Evolutionary conservation across 169 alveolate species (phyloP).

Genomic region (Plasmodium berghei): DNA sequence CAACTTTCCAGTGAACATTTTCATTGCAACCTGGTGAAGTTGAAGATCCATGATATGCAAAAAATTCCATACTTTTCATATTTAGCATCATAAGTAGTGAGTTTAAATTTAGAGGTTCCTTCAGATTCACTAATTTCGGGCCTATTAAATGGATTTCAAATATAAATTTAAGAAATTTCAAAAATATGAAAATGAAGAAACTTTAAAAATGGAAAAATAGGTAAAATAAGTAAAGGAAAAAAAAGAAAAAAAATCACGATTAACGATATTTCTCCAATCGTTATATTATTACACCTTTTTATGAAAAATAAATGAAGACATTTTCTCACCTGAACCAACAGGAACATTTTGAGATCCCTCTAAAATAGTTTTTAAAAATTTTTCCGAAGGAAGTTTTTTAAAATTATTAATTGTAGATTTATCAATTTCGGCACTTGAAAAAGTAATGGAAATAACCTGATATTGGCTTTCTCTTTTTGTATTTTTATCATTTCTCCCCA

Average conservation of each 20-base stretch:
- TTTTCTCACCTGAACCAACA: constrained; percentile 57
- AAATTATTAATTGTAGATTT: constrained; percentile 83
- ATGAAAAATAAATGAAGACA: neutral
- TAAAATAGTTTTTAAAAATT: constrained; percentile 83
- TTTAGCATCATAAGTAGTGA: constrained; percentile 89
- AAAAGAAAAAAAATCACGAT: neutral
- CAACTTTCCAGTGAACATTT: constrained; percentile 89
- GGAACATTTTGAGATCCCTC: constrained; percentile 76
- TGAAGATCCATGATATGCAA: constrained; percentile 89
- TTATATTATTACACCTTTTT: constrained; percentile 64
- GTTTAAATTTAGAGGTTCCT: constrained; percentile 83
- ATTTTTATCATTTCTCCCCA: no score
- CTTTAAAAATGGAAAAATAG: neutral
- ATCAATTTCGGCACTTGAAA: constrained; percentile 89
- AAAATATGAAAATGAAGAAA: constrained; percentile 6
- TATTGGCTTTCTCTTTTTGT: constrained; percentile 81
- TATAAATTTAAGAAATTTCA: neutral
- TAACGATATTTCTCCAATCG: constrained; percentile 11
- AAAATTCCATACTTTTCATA: constrained; percentile 83
- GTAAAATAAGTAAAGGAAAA: no score
- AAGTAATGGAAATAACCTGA: constrained; percentile 89
- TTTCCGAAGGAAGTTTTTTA: constrained; percentile 87
- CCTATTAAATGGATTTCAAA: constrained; percentile 11
- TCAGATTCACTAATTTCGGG: constrained; percentile 80
- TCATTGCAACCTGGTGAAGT: constrained; percentile 88